Evolutionary conservation across 2,329 filamentous ascomycete species (phyloP).

Genomic region (Fusarium buxicola): DNA sequence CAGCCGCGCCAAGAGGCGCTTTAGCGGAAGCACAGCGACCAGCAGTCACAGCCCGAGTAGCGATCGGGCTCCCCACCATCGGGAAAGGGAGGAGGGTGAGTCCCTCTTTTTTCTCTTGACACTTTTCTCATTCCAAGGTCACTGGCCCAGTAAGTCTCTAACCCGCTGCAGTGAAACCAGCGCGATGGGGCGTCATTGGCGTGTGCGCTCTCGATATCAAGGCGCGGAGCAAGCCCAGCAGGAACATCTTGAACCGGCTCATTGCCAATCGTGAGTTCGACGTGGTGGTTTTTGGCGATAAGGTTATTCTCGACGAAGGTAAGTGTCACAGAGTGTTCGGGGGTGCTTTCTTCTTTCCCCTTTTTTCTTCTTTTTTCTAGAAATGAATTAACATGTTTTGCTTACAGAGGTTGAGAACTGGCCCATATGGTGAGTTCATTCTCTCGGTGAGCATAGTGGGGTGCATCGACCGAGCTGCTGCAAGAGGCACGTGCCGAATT

Average conservation of each 20-base stretch:
- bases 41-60: slow-evolving; percentile 85
- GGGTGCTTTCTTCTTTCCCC: slow-evolving; percentile 8
- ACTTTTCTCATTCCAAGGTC: not conserved
- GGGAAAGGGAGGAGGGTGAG: slow-evolving; percentile 68
- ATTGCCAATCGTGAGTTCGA: slow-evolving; percentile 94
- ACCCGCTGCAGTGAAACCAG: slow-evolving; percentile 61
- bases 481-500: slow-evolving; percentile 45
- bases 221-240: slow-evolving; percentile 94
- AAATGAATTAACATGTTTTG: slow-evolving; percentile 23
- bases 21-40: slow-evolving; percentile 84
- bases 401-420: slow-evolving; percentile 85
- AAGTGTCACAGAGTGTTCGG: slow-evolving; percentile 41
- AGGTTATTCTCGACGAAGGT: slow-evolving; percentile 96
- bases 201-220: slow-evolving; percentile 97
- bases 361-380: slow-evolving; percentile 13
- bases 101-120: slow-evolving; percentile 16
- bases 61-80: slow-evolving; percentile 67
- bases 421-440: slow-evolving; percentile 78
- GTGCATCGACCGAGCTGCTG: slow-evolving; percentile 35
- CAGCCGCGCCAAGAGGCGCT: slow-evolving; percentile 77
- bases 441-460: slow-evolving; percentile 53
- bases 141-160: slow-evolving; percentile 35
- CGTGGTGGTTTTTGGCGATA: slow-evolving; percentile 97
- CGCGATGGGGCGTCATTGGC: slow-evolving; percentile 78
- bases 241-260: slow-evolving; percentile 93